Base-by-base conservation (phyloP, 257 asterid species). In the Solanum sparsipilum region DNA sequence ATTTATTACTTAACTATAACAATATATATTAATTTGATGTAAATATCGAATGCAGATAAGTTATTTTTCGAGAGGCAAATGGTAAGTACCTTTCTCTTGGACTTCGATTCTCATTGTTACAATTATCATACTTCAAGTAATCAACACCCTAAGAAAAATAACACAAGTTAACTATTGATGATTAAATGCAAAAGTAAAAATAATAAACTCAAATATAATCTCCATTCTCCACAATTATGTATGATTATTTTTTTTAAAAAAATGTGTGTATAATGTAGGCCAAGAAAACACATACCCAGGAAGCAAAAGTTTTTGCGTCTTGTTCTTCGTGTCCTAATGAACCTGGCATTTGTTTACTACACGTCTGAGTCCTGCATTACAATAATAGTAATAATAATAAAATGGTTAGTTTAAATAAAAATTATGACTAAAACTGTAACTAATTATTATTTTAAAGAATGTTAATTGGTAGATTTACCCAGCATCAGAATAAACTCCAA, bases 111-210 rank as follows among this genome's bases (percentile, higher is more conserved):
- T 93, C 86, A 93, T 92, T 90, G 93, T 93, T 92, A 88, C 99
- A 97, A 36, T 97, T 97, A 86, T 97, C 99, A 65, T 97, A 97
- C 93, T 97, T 97, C 92, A 97, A 90, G 94, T 97, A 97, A 92
- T 97, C 99, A 27, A 96, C 91, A 23, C 94, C 99, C 99, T 96
- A 88, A 81, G 86, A 87, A 27, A 27, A 5, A 35, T 27, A 16
- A 6, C 11, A 46, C 7, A 46, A 81, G 85, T 18, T 11, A 31
- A 25, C 0, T 35, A 46, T 38, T 21, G 70, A 3, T 23, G 2
- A 78, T 75, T 29, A 38, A 71, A 58, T 7, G 13, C 38, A 4
- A 65, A 87, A 34, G 9, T 4, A 44, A 79, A 44, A 27, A 12
- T 44, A 15, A 44, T 41, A 16, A 44, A 79, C 52, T 63, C 74